A percentile compares a stretch with the other conserved stretches of the same genome.
Conservation (phyloP, 768 basidiomycete species). For the Tylopilus vinaceipallidus region DNA sequence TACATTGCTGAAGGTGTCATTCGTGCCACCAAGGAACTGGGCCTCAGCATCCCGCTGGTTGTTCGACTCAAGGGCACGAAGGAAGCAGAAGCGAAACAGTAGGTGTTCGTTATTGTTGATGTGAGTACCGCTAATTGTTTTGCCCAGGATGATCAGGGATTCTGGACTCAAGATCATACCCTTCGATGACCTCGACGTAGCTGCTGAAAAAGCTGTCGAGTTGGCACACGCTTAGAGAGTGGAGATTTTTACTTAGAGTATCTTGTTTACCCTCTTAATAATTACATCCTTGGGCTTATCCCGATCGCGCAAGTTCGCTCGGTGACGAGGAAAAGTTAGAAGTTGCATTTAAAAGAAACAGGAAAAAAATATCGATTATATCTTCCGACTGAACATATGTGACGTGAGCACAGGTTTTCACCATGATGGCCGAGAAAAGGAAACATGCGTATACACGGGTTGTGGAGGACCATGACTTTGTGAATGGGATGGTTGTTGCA, state of each 20-base stretch:
- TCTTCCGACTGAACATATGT: slow-evolving; percentile 23
- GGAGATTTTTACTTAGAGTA: slow-evolving; percentile 18
- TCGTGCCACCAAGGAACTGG: slow-evolving; percentile 91
- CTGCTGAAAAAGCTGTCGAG: slow-evolving; percentile 77
- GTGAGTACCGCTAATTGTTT: slow-evolving; percentile 6
- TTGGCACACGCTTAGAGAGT: slow-evolving; percentile 50
- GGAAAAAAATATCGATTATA: slow-evolving; percentile 34
- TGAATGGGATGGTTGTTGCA: slow-evolving; percentile 37
- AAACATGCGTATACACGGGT: slow-evolving; percentile 29
- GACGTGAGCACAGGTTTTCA: slow-evolving; percentile 20
- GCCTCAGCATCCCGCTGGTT: slow-evolving; percentile 81
- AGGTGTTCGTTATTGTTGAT: slow-evolving; percentile 30
- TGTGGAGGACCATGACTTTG: slow-evolving; percentile 27
- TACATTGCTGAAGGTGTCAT: slow-evolving; percentile 99
- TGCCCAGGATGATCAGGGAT: slow-evolving; percentile 80
- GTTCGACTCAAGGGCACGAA: slow-evolving; percentile 97
- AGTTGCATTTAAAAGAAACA: slow-evolving; percentile 22
- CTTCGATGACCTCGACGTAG: slow-evolving; percentile 91
- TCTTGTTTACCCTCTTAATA: slow-evolving; percentile 20
- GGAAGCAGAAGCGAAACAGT: slow-evolving; percentile 94
- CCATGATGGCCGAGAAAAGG: slow-evolving; percentile 32
- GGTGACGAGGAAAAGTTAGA: slow-evolving; percentile 15
- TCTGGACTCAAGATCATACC: slow-evolving; percentile 92
- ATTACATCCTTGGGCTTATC: neutral
- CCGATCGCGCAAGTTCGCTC: neutral